Conservation (phyloP, 1,284 basidiomycete species). For the Lentinula novae-zelandiae region DNA sequence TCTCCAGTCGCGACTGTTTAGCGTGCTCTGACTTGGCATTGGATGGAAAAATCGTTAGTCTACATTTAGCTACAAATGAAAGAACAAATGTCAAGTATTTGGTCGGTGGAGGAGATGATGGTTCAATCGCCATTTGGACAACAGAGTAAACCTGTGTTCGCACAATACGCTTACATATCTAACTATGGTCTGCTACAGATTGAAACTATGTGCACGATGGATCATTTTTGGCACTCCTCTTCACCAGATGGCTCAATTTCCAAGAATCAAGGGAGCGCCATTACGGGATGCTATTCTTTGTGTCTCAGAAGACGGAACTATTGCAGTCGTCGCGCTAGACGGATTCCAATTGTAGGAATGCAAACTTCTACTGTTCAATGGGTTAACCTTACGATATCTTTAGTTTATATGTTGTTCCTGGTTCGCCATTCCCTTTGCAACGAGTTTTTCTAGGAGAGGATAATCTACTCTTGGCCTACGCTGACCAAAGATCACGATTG, state of each 20-base stretch:
- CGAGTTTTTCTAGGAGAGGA: slow-evolving; percentile 67
- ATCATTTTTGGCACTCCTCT: slow-evolving; percentile 68
- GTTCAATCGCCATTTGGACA: slow-evolving; percentile 70
- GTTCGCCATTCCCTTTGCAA: slow-evolving; percentile 62
- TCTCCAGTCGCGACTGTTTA: slow-evolving; percentile 22
- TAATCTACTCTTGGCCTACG: slow-evolving; percentile 77
- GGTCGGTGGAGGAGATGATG: slow-evolving; percentile 71
- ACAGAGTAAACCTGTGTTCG: slow-evolving; percentile 38
- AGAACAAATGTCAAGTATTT: slow-evolving; percentile 56
- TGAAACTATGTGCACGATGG: slow-evolving; percentile 66
- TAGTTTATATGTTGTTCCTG: slow-evolving; percentile 78
- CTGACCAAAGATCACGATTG: slow-evolving; percentile 72
- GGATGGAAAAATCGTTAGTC: slow-evolving; percentile 41
- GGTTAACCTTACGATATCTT: slow-evolving; percentile 12
- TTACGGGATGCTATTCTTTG: slow-evolving; percentile 73
- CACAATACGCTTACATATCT: not conserved
- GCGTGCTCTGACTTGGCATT: slow-evolving; percentile 40
- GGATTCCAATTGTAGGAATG: slow-evolving; percentile 64
- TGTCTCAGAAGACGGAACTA: slow-evolving; percentile 76
- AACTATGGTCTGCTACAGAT: slow-evolving; percentile 36
- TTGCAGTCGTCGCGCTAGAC: slow-evolving; percentile 76
- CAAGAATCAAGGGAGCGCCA: slow-evolving; percentile 53
- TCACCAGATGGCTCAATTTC: slow-evolving; percentile 52
- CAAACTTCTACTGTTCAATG: slow-evolving; percentile 24
- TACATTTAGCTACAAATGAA: slow-evolving; percentile 53